Base-by-base conservation (phyloP, 495 filamentous ascomycete species). In the Aspergillus cavernicola region DNA sequence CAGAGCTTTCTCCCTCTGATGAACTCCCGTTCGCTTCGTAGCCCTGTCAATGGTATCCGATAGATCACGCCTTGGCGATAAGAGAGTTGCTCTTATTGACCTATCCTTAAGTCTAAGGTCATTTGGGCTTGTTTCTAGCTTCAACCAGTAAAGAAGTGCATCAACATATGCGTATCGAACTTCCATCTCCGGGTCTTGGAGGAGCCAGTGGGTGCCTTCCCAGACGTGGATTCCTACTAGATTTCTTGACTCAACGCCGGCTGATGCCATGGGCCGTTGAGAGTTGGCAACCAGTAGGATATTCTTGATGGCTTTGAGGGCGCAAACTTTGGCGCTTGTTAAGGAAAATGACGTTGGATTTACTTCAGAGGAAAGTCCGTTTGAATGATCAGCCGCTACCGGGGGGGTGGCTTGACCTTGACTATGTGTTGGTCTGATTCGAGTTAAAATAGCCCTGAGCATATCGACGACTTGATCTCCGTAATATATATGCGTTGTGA, bases 401-500 rank as follows among this genome's bases (percentile, higher is more conserved):
- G 69, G 59, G 15, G 66, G 53, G 4, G 24, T 61, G 42, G 50
- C 66, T 66, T 56, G 72, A 60, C 61, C 78, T 26, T 52, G 62
- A 61, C 60, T 69, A 59, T 66, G 63, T 54, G 75, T 72, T 6
- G 90, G 87, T 59, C 86, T 92, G 31, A 96, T 79, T 31, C 88
- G 84, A 22, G 78, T 69, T 23, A 97, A 71, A 36, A 97, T 85
- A 0, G 88, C 80, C 2, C 83, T 77, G 40, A 95, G 84, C 88
- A 96, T 96, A 63, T 97, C 92, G 3, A 86, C 82, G 41, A 97
- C 87, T 63, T 97, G 91, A 54, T 97, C 91, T 1, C 87, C 86
- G 66, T 97, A 97, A 67, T 97, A 97, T 12, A 92, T 84, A 64
- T 97, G 92, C 1, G 88, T 95, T 1, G 89, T 89, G n/a, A 97